phyloP scores from a whole-genome alignment of 2,329 filamentous ascomycete genomes.

The Albifimbria verrucaria region DNA sequence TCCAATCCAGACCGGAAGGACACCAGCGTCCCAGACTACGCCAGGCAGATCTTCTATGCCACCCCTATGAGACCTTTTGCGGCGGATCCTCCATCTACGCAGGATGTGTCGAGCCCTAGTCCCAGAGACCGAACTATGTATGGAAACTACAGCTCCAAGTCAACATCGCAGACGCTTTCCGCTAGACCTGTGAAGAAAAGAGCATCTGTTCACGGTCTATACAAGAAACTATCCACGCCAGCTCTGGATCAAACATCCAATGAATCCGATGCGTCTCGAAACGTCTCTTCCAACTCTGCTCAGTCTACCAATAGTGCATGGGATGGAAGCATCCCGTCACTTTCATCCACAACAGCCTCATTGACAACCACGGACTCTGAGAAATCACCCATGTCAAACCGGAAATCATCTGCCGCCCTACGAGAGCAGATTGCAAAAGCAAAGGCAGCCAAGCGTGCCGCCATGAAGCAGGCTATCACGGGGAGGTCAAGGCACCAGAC shows the following conservation, averaged over 20 bases:
- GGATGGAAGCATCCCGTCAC: conserved; percentile 26
- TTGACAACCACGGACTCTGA: conserved; percentile 8
- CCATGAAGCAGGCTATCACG: conserved; percentile 30
- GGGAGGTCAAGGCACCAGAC: not conserved
- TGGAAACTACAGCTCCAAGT: conserved; percentile 27
- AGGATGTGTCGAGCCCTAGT: conserved; percentile 31
- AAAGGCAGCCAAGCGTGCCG: conserved; percentile 71
- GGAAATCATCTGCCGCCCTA: conserved; percentile 75
- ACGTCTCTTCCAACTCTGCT: conserved; percentile 13
- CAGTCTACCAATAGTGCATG: conserved; percentile 17
- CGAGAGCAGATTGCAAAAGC: conserved; percentile 92
- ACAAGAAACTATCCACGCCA: conserved; percentile 52
- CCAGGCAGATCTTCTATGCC: conserved; percentile 17
- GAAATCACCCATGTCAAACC: conserved; percentile 21
- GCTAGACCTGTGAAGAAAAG: conserved; percentile 45
- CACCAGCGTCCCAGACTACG: conserved; percentile 19
- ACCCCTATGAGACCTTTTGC: conserved; percentile 21
- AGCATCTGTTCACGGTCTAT: conserved; percentile 50
- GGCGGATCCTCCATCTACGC: conserved; percentile 15
- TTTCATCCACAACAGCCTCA: conserved; percentile 13
- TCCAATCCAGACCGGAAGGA: conserved; percentile 13
- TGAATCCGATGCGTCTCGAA: conserved; percentile 6
- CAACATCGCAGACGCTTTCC: conserved; percentile 45
- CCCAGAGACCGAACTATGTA: conserved; percentile 26
- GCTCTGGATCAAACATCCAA: conserved; percentile 27